phyloP scores from a whole-genome alignment of 2,329 filamentous ascomycete genomes.

The Helotiales sp. region DNA sequence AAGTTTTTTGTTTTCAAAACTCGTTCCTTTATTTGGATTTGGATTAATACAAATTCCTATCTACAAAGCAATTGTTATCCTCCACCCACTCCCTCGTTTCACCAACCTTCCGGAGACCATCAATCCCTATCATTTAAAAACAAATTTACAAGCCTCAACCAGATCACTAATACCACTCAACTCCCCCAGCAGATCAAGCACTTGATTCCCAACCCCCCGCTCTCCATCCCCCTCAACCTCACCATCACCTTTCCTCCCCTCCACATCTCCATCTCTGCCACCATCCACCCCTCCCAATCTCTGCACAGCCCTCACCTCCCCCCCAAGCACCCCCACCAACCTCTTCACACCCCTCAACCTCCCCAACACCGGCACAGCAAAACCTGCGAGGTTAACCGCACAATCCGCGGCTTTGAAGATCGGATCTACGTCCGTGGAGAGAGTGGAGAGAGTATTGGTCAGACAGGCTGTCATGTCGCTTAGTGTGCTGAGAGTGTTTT shows the following conservation, averaged over 20 bases:
- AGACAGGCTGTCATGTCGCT: slow-evolving; percentile 1
- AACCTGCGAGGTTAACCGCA: background rate
- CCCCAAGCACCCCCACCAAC: background rate
- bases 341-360: background rate
- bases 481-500: background rate
- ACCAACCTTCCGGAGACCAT: too few species aligned
- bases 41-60: too few species aligned
- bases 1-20: too few species aligned
- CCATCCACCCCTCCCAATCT: background rate
- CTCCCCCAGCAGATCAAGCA: background rate
- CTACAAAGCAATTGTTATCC: too few species aligned
- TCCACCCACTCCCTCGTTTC: too few species aligned
- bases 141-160: background rate
- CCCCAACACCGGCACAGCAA: background rate
- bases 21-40: too few species aligned
- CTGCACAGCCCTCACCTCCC: background rate
- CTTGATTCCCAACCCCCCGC: background rate
- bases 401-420: background rate
- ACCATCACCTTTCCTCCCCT: too few species aligned
- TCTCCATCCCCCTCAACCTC: background rate
- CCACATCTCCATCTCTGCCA: too few species aligned
- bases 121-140: background rate
- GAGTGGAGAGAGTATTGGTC: background rate
- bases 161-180: background rate
- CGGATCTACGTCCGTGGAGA: too few species aligned